Percentiles rank a stretch among this genome's conserved stretches.
These are phyloP conservation scores for Candida labiduridarum DNA, from an alignment of 1,139 yeast species.

Conservation along the genomic window DNA sequence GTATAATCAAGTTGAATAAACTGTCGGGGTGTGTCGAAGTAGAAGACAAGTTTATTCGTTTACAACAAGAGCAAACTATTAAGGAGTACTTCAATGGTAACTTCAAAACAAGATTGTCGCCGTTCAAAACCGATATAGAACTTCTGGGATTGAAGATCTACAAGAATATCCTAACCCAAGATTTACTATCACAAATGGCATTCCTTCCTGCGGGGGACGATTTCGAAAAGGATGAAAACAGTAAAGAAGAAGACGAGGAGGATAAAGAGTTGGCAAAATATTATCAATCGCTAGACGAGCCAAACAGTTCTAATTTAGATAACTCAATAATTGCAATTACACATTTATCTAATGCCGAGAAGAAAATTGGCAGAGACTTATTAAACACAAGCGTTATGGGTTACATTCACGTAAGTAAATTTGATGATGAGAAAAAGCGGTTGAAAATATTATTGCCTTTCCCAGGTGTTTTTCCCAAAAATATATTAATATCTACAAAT, in stretches of 20 bases:
- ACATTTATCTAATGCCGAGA: slow-evolving; percentile 46
- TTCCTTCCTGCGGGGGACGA: slow-evolving; percentile 52
- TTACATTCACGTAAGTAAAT: slow-evolving; percentile 51
- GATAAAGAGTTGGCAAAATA: slow-evolving; percentile 37
- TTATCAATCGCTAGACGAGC: slow-evolving; percentile 41
- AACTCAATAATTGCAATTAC: slow-evolving; percentile 76
- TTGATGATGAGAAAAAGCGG: slow-evolving; percentile 68
- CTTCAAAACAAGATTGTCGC: slow-evolving; percentile 67
- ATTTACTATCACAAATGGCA: slow-evolving; percentile 37
- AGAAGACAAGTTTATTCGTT: slow-evolving; percentile 70
- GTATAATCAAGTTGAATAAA: slow-evolving; percentile 63
- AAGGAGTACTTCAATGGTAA: slow-evolving; percentile 91
- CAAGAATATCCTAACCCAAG: slow-evolving; percentile 41
- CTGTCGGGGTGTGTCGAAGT: slow-evolving; percentile 76
- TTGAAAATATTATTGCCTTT: slow-evolving; percentile 80
- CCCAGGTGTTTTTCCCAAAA: slow-evolving; percentile 79
- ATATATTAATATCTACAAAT: slow-evolving; percentile 30
- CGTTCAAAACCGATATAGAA: slow-evolving; percentile 54
- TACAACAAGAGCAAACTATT: slow-evolving; percentile 73
- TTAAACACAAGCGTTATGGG: slow-evolving; percentile 68
- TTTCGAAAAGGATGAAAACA: slow-evolving; percentile 35
- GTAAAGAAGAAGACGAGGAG: slow-evolving; percentile 24
- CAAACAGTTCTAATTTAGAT: slow-evolving; percentile 59
- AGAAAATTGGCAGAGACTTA: slow-evolving; percentile 54
- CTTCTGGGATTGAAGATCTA: slow-evolving; percentile 39